Evolutionary conservation across 441 rosid species (phyloP).

Genomic region (Cnidoscolus chayamansa): DNA sequence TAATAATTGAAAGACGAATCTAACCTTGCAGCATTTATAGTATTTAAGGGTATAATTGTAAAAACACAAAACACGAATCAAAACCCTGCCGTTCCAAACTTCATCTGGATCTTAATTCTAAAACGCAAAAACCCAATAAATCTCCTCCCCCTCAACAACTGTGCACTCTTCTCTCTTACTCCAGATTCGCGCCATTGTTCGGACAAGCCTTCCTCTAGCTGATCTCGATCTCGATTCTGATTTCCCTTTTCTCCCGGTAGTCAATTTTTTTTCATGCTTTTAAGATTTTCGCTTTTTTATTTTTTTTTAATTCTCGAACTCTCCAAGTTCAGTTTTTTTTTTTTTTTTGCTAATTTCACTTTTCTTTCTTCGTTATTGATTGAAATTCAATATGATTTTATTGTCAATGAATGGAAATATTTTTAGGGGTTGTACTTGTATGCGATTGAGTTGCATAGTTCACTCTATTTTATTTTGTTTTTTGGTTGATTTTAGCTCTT

Average conservation of each 20-base stretch:
- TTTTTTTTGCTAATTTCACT: background rate
- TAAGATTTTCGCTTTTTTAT: background rate
- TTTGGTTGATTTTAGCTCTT: background rate
- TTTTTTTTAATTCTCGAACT: background rate
- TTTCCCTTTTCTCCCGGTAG: slow-evolving; percentile 9
- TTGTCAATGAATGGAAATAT: background rate
- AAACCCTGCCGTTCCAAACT: background rate
- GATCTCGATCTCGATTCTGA: slow-evolving; percentile 20
- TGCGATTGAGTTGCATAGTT: background rate
- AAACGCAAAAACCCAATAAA: slow-evolving; percentile 2
- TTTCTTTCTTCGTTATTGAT: background rate
- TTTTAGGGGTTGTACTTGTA: background rate
- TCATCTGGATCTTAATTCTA: slow-evolving; percentile 22
- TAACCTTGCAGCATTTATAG: background rate
- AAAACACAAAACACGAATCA: background rate
- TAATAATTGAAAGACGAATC: background rate
- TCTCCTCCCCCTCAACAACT: background rate
- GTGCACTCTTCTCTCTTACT: slow-evolving; percentile 2
- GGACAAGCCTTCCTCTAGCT: slow-evolving; percentile 7
- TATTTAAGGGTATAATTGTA: background rate
- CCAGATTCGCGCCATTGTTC: slow-evolving; percentile 20
- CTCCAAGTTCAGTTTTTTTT: slow-evolving; percentile 1
- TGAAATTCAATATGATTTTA: background rate
- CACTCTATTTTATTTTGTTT: background rate
- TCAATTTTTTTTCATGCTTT: background rate